Percentiles rank a stretch among this genome's conserved stretches.
phyloP scores from a whole-genome alignment of 2,329 filamentous ascomycete genomes.

The Xylaria sp. region DNA sequence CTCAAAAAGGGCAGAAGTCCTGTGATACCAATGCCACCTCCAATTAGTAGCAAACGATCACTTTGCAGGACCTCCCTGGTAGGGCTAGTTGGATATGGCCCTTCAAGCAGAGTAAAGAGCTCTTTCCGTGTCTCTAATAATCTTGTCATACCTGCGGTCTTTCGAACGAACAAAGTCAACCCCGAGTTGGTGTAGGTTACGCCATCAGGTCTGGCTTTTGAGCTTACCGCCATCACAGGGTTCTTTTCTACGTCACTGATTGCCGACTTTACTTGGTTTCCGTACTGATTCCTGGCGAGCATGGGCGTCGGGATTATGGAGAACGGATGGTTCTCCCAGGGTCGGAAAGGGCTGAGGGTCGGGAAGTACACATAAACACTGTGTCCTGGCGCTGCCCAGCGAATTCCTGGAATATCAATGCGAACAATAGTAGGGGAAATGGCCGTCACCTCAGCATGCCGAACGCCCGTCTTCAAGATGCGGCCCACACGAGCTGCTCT shows the following conservation, averaged over 20 bases:
- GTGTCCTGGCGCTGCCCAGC: neutral
- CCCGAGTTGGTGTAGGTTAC: neutral
- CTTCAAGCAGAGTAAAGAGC: neutral
- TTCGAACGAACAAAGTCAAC: conserved; percentile 3
- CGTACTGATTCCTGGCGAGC: neutral
- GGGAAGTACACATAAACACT: neutral
- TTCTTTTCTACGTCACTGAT: neutral
- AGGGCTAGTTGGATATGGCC: neutral
- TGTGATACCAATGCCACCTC: neutral
- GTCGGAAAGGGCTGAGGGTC: neutral
- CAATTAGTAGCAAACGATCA: conserved; percentile 4
- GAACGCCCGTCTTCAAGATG: neutral
- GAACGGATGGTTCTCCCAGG: conserved; percentile 2
- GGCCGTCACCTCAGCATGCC: neutral
- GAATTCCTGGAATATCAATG: neutral
- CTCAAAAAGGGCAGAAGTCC: conserved; percentile 2
- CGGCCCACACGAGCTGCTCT: neutral
- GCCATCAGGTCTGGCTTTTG: neutral
- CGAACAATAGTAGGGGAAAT: neutral
- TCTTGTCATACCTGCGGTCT: neutral
- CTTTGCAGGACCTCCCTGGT: neutral
- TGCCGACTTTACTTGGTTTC: neutral
- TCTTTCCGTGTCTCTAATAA: neutral
- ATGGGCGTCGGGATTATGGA: neutral
- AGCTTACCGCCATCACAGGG: neutral